phyloP scores from a whole-genome alignment of 352 stramenopile species.

The Plasmopara halstedii region DNA sequence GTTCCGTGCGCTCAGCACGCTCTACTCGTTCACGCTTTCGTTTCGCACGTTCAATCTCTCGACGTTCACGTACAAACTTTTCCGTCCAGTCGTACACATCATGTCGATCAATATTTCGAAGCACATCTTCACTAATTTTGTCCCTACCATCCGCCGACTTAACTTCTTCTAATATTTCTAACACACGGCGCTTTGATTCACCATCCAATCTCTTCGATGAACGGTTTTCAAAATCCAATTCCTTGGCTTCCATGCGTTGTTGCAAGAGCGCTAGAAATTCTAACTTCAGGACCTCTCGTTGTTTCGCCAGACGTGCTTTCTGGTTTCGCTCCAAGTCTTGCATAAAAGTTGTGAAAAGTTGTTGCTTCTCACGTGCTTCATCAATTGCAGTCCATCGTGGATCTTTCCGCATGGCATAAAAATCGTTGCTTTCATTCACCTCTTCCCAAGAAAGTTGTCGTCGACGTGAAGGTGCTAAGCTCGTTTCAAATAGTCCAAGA shows the following conservation, averaged over 20 bases:
- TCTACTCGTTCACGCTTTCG: slow-evolving; percentile 43
- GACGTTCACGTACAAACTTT: slow-evolving; percentile 30
- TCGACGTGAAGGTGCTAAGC: slow-evolving; percentile 21
- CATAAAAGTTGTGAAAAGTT: slow-evolving; percentile 61
- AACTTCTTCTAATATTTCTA: slow-evolving; percentile 33
- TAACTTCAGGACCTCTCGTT: slow-evolving; percentile 31
- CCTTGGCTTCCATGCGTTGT: slow-evolving; percentile 26
- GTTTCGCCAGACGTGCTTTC: slow-evolving; percentile 32
- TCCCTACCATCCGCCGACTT: slow-evolving; percentile 12
- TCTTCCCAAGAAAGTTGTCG: slow-evolving; percentile 38
- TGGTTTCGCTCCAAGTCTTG: slow-evolving; percentile 53
- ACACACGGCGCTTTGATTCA: slow-evolving; percentile 35
- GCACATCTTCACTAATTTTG: slow-evolving; percentile 19
- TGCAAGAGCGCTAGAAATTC: slow-evolving; percentile 36
- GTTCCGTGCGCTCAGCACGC: slow-evolving; percentile 28
- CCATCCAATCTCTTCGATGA: slow-evolving; percentile 33
- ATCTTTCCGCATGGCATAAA: slow-evolving; percentile 61
- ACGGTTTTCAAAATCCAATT: slow-evolving; percentile 12
- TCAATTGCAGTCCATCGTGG: slow-evolving; percentile 54
- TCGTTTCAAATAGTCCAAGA: slow-evolving; percentile 42
- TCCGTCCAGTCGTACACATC: slow-evolving; percentile 66
- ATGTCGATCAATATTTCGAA: slow-evolving; percentile 32
- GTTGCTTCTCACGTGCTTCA: slow-evolving; percentile 54
- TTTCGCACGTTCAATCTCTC: slow-evolving; percentile 38
- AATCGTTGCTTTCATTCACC: slow-evolving; percentile 32